These are phyloP conservation scores for Hyaloscypha hepaticicola DNA, from an alignment of 495 filamentous ascomycete species.

Conservation along the genomic window DNA sequence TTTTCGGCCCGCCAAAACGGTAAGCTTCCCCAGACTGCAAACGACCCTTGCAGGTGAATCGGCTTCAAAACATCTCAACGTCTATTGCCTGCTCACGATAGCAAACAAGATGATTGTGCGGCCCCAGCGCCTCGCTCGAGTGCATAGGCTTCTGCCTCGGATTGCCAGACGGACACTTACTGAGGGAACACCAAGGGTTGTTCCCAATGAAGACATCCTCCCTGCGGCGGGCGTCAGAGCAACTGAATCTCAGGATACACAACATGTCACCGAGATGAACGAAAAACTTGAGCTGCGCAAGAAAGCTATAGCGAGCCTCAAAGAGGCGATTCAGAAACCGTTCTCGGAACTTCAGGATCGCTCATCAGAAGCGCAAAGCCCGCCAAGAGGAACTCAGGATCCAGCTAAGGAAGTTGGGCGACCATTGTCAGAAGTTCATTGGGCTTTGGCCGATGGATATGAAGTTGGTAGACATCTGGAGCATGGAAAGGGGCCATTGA, in stretches of 20 bases:
- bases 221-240: not conserved
- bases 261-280: not conserved
- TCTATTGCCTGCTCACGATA: not conserved
- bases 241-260: not conserved
- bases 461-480: constrained; percentile 2
- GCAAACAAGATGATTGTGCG: constrained; percentile 11
- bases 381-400: not conserved
- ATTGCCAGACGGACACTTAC: not conserved
- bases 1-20: not conserved
- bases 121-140: constrained; percentile 1
- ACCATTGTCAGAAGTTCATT: not conserved
- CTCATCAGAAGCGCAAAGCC: not conserved
- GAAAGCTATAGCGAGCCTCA: not conserved
- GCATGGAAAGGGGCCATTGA: not conserved
- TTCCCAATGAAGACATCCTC: not conserved
- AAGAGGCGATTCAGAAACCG: not conserved
- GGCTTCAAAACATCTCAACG: not conserved
- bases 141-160: not conserved
- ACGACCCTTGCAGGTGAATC: not conserved
- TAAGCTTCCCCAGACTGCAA: not conserved
- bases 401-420: not conserved
- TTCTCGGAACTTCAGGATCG: not conserved
- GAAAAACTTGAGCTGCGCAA: not conserved
- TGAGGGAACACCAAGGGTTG: not conserved
- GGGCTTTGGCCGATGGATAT: not conserved